Percentiles rank a stretch among this genome's conserved stretches.
phyloP scores from a whole-genome alignment of 2,329 filamentous ascomycete species.

The Clonostachys rhizophaga region DNA sequence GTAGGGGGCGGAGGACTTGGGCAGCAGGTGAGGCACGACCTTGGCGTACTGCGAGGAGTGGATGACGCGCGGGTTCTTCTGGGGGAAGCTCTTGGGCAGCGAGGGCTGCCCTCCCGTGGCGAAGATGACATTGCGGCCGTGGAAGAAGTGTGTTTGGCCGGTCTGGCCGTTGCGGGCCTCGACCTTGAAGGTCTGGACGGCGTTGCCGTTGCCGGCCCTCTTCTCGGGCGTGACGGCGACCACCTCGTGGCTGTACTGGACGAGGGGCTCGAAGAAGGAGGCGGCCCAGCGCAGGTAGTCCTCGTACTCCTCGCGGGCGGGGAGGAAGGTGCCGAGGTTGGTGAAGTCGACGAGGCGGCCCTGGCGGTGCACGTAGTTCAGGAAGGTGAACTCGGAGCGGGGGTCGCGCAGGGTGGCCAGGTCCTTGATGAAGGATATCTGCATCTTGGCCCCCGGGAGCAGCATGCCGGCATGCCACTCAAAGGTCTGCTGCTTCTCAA shows the following conservation, averaged over 20 bases:
- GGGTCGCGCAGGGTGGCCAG: slow-evolving; percentile 86
- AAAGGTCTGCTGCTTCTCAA: slow-evolving; percentile 81
- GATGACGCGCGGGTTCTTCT: slow-evolving; percentile 67
- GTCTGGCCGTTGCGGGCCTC: slow-evolving; percentile 58
- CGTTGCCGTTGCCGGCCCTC: slow-evolving; percentile 19
- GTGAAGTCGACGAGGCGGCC: slow-evolving; percentile 83
- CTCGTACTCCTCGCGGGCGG: slow-evolving; percentile 83
- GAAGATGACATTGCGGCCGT: slow-evolving; percentile 61
- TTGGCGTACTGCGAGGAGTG: slow-evolving; percentile 86
- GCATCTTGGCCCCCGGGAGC: slow-evolving; percentile 89
- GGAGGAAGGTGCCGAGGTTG: slow-evolving; percentile 85
- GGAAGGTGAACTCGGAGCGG: slow-evolving; percentile 86
- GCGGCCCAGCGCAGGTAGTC: slow-evolving; percentile 96
- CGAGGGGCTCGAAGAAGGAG: slow-evolving; percentile 66
- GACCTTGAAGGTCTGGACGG: slow-evolving; percentile 63
- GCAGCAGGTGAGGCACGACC: slow-evolving; percentile 54
- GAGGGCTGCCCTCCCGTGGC: slow-evolving; percentile 59
- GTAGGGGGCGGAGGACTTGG: slow-evolving; percentile 51
- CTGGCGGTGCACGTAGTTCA: slow-evolving; percentile 87
- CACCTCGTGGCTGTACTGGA: slow-evolving; percentile 76
- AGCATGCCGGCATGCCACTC: slow-evolving; percentile 97
- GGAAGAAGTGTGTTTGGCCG: slow-evolving; percentile 45
- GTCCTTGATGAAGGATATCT: slow-evolving; percentile 97
- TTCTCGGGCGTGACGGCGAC: slow-evolving; percentile 58
- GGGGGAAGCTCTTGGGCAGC: slow-evolving; percentile 66